A percentile compares a stretch with the other conserved stretches of the same genome.
Conservation (phyloP, 805 yeast genomes). For the Metschnikowia lochheadii region DNA sequence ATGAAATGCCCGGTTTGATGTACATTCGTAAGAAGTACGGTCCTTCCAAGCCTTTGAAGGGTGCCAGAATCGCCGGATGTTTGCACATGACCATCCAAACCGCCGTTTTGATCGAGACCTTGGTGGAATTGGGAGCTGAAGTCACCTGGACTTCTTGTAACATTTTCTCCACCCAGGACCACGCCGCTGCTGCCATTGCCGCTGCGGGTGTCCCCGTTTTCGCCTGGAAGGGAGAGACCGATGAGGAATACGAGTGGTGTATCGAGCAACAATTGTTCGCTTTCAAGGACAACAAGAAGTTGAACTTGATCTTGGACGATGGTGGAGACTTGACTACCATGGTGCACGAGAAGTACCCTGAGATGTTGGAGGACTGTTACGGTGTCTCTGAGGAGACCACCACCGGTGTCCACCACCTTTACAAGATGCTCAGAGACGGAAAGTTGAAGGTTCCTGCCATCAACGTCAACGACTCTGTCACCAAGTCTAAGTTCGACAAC, state of each 20-base stretch:
- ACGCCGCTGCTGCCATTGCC: slow-evolving; percentile 99
- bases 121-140: slow-evolving; percentile 97
- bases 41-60: slow-evolving; percentile 88
- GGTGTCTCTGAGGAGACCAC: slow-evolving; percentile 99
- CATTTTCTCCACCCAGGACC: slow-evolving; percentile 99
- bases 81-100: slow-evolving; percentile 99
- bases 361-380: slow-evolving; percentile 89
- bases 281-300: slow-evolving; percentile 91
- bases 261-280: slow-evolving; percentile 98
- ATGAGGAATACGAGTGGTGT: slow-evolving; percentile 99
- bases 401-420: slow-evolving; percentile 98
- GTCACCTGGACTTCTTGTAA: slow-evolving; percentile 99
- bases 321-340: slow-evolving; percentile 98
- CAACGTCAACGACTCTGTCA: slow-evolving; percentile 97
- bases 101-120: slow-evolving; percentile 96
- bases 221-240: slow-evolving; percentile 99
- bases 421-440: slow-evolving; percentile 89
- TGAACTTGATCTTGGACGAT: slow-evolving; percentile 96
- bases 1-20: slow-evolving; percentile 99
- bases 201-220: slow-evolving; percentile 99
- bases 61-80: slow-evolving; percentile 99
- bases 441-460: slow-evolving; percentile 96
- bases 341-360: slow-evolving; percentile 97
- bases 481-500: slow-evolving; percentile 99
- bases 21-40: slow-evolving; percentile 94